Evolutionary conservation across 352 stramenopile genomes (phyloP), one percentile per base, ranked within the genome.

Genomic region (Phytopythium delawarense): DNA sequence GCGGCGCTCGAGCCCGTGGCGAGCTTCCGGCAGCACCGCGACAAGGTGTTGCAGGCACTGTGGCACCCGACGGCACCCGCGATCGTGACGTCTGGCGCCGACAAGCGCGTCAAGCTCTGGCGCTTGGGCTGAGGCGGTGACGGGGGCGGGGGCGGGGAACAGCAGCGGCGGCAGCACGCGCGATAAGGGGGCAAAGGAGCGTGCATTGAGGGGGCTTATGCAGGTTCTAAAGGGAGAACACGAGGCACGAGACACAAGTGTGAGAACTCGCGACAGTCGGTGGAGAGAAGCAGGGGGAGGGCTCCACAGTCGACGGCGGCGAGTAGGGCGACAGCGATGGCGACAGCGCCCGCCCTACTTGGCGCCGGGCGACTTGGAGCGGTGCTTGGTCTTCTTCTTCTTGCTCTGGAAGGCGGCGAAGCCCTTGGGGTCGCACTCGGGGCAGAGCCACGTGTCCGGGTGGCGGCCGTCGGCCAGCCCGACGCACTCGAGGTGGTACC

Each of bases 401-500:
- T 90, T 92, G 76, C 80, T 87, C 68, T 82, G 78, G 61, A 86
- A 88, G 15, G 81, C 79, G 40, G 81, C 80, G 63, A 92, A 91
- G 54, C 78, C 72, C 69, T 92, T 92, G 11, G 82, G 84, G 70
- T 93, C 84, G 72, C 86, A 95, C 69, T 93, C 84, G 15, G 86
- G 86, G 50, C 86, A 95, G 40, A 95, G 74, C 86, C 86, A 95
- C 69, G 83, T 93, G 69, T 95, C 83, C 15, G 86, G 86, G 55
- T 93, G 86, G 32, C 82, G 80, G 3, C 86, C 84, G 51, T 93
- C 82, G 23, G 80, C 85, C 46, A 95, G 81, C 21, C 84, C 87
- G 16, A 95, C 84, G 64, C 87, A 95, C 71, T 92, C 83, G 53
- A 93, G 68, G 63, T 95, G 87, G 71, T 95, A 95, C 87, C 87